Evolutionary conservation across 1,284 basidiomycete genomes (phyloP).

Genomic region (Leccinum ponderosum): DNA sequence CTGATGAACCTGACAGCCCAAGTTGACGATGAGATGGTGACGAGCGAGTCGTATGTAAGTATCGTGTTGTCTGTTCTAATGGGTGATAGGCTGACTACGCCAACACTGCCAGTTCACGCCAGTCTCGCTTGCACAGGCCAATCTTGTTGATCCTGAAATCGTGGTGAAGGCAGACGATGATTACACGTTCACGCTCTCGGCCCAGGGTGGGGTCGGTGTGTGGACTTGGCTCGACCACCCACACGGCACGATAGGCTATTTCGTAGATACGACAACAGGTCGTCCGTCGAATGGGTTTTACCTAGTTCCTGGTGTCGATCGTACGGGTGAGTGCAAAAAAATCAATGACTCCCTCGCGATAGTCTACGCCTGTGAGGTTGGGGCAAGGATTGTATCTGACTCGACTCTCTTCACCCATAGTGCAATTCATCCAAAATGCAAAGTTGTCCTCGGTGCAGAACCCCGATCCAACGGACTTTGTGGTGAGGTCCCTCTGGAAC

Average conservation of each 20-base stretch:
- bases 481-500: constrained; percentile 58
- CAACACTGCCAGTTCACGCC: constrained; percentile 49
- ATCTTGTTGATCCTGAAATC: constrained; percentile 51
- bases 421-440: constrained; percentile 45
- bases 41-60: constrained; percentile 54
- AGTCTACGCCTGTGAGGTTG: no score
- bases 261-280: constrained; percentile 45
- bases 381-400: neutral
- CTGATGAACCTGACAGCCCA: constrained; percentile 50
- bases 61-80: neutral
- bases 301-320: constrained; percentile 48
- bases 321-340: constrained; percentile 41
- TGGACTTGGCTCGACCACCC: constrained; percentile 66
- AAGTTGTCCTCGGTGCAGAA: constrained; percentile 38
- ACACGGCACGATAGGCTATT: constrained; percentile 51
- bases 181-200: constrained; percentile 53
- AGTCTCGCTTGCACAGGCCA: constrained; percentile 44
- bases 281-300: constrained; percentile 53
- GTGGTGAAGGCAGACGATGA: constrained; percentile 34
- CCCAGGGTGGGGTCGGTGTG: constrained; percentile 51
- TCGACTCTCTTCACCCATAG: constrained; percentile 27
- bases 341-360: neutral
- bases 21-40: constrained; percentile 43
- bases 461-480: constrained; percentile 47
- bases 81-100: no score